phyloP scores from a whole-genome alignment of 2,329 filamentous ascomycete genomes.

The Fusarium floridanum region DNA sequence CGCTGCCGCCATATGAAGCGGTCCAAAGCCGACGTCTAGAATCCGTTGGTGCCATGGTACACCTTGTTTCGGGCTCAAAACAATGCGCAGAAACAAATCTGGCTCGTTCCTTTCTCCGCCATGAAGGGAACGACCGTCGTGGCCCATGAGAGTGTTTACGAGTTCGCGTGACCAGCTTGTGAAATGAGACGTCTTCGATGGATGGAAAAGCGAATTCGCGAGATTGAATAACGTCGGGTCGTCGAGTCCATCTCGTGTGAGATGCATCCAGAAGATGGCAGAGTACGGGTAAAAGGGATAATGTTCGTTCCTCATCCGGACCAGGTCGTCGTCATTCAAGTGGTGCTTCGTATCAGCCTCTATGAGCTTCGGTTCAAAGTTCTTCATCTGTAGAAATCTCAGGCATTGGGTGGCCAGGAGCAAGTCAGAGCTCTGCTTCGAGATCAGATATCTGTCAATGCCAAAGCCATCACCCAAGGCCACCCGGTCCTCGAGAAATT shows the following conservation, averaged over 20 bases:
- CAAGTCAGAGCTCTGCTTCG: not conserved
- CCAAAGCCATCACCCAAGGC: not conserved
- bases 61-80: not conserved
- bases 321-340: not conserved
- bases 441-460: not conserved
- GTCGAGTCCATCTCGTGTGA: not conserved
- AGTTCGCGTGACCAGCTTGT: not conserved
- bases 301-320: not conserved
- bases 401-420: not conserved
- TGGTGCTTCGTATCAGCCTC: not conserved
- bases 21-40: not conserved
- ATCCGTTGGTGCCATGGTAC: not conserved
- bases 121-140: not conserved
- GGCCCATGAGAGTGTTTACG: not conserved
- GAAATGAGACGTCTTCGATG: not conserved
- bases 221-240: not conserved
- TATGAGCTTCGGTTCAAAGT: not conserved
- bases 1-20: not conserved
- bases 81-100: too few relatives aligned
- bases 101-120: too few relatives aligned
- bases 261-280: not conserved
- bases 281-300: not conserved
- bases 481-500: constrained; percentile 17
- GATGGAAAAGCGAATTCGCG: not conserved
- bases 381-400: not conserved